phyloP scores from a whole-genome alignment of 2,329 filamentous ascomycete genomes.

The Ophiosphaerella narmari region DNA sequence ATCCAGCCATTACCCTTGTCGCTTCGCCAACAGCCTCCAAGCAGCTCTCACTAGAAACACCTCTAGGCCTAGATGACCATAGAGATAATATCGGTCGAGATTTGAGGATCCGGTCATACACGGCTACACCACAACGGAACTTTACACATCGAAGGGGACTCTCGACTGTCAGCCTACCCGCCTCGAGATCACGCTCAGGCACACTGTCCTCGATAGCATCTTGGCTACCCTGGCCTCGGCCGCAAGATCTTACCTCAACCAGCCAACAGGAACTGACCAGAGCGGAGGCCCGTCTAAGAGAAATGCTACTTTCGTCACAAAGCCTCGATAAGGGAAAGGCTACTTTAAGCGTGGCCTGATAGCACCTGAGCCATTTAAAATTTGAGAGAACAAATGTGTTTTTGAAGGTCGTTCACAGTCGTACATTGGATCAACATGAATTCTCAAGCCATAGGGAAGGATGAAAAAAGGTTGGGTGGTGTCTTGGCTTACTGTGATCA shows the following conservation, averaged over 20 bases:
- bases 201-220: slow-evolving; percentile 39
- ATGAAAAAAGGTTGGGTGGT: neutral
- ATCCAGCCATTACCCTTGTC: slow-evolving; percentile 40
- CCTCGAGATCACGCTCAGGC: slow-evolving; percentile 26
- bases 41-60: slow-evolving; percentile 41
- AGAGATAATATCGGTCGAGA: slow-evolving; percentile 10
- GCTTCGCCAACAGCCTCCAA: slow-evolving; percentile 41
- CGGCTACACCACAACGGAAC: slow-evolving; percentile 12
- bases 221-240: slow-evolving; percentile 44
- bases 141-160: slow-evolving; percentile 26
- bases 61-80: slow-evolving; percentile 31
- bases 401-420: neutral
- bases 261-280: slow-evolving; percentile 33
- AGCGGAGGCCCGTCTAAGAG: slow-evolving; percentile 37
- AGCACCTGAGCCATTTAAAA: neutral
- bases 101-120: slow-evolving; percentile 13
- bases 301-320: slow-evolving; percentile 36
- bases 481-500: neutral
- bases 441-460: neutral
- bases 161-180: slow-evolving; percentile 28
- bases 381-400: neutral
- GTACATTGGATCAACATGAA: neutral
- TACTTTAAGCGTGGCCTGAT: slow-evolving; percentile 26
- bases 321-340: slow-evolving; percentile 34
- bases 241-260: slow-evolving; percentile 14